phyloP scores from a whole-genome alignment of 1,139 yeast genomes.

The Hansenula sp. region DNA sequence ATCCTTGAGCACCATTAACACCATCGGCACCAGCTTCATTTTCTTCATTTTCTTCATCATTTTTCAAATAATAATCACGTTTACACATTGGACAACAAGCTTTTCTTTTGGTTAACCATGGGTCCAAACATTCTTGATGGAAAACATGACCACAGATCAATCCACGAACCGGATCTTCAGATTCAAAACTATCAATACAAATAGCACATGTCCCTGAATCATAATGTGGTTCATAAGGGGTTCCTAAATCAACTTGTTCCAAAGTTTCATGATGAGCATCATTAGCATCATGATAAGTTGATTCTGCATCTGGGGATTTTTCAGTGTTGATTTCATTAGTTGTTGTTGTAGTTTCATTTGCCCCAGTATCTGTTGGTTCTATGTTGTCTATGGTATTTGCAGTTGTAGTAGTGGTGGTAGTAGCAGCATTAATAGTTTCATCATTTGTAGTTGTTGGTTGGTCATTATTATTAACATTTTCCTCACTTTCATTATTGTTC shows the following conservation, averaged over 20 bases:
- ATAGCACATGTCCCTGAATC: slow-evolving; percentile 80
- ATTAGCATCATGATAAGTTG: slow-evolving; percentile 2
- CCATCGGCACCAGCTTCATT: slow-evolving; percentile 19
- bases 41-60: slow-evolving; percentile 19
- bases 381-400: too few relatives aligned
- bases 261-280: not conserved
- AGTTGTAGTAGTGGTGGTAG: too few relatives aligned
- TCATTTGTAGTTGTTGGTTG: slow-evolving; percentile 5
- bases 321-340: not conserved
- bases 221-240: slow-evolving; percentile 35
- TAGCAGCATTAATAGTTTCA: not conserved
- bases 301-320: not conserved
- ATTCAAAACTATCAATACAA: slow-evolving; percentile 65
- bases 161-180: slow-evolving; percentile 65
- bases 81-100: slow-evolving; percentile 89
- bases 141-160: slow-evolving; percentile 81
- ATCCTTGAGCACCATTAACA: not conserved
- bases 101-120: slow-evolving; percentile 72
- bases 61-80: slow-evolving; percentile 56
- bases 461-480: not conserved
- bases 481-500: not conserved
- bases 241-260: slow-evolving; percentile 20
- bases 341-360: not conserved
- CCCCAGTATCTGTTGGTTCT: too few relatives aligned
- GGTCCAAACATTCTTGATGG: slow-evolving; percentile 77